phyloP scores from a whole-genome alignment of 2,329 filamentous ascomycete genomes.

The Xylogone sp. region DNA sequence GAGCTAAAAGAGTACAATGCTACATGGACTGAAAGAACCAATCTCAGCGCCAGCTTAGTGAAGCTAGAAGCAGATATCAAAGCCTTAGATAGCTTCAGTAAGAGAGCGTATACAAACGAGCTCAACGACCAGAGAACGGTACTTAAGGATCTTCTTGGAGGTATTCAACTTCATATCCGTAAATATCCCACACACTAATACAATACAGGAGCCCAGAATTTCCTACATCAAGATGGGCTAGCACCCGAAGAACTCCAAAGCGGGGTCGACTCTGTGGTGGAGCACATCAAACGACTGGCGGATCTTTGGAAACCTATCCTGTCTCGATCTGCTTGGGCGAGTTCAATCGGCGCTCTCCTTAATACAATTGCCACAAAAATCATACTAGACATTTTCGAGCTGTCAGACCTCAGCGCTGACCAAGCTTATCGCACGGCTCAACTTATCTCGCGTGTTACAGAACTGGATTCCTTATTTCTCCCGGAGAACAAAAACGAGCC shows the following conservation, averaged over 20 bases:
- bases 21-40: slow-evolving; percentile 50
- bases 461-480: slow-evolving; percentile 57
- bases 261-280: slow-evolving; percentile 49
- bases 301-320: slow-evolving; percentile 55
- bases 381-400: slow-evolving; percentile 57
- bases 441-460: slow-evolving; percentile 53
- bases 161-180: slow-evolving; percentile 21
- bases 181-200: not conserved
- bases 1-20: slow-evolving; percentile 45
- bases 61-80: slow-evolving; percentile 58
- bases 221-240: slow-evolving; percentile 48
- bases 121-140: slow-evolving; percentile 58
- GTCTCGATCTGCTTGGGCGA: slow-evolving; percentile 57
- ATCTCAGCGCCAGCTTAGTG: slow-evolving; percentile 49
- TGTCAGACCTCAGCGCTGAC: slow-evolving; percentile 58
- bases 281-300: slow-evolving; percentile 50
- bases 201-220: slow-evolving; percentile 47
- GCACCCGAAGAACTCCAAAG: slow-evolving; percentile 40
- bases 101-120: slow-evolving; percentile 57
- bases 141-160: slow-evolving; percentile 57
- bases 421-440: slow-evolving; percentile 59
- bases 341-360: slow-evolving; percentile 56
- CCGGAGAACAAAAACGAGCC: slow-evolving; percentile 32
- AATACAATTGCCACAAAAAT: slow-evolving; percentile 58
- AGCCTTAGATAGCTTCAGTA: slow-evolving; percentile 56